These are phyloP conservation scores for Stellera chamaejasme DNA, from an alignment of 345 rosid genomes.

Conservation along the genomic window DNA sequence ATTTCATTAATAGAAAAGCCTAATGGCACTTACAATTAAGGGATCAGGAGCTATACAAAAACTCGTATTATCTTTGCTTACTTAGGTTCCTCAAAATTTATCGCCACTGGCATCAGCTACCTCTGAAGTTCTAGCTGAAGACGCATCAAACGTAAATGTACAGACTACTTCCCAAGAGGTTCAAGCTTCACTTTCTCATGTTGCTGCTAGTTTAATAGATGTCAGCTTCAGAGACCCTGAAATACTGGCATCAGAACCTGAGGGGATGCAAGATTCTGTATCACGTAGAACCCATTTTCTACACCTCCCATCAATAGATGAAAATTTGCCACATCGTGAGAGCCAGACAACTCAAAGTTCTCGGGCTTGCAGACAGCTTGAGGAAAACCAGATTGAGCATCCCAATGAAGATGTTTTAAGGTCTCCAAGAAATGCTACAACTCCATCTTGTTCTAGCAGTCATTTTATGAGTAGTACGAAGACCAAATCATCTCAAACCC, in stretches of 20 bases:
- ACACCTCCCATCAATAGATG: neutral
- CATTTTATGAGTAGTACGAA: slow-evolving; percentile 17
- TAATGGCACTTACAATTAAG: too few relatives aligned
- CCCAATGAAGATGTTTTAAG: neutral
- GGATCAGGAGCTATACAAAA: neutral
- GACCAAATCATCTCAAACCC: slow-evolving; percentile 14
- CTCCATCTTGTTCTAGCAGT: slow-evolving; percentile 14
- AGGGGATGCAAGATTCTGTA: too few relatives aligned
- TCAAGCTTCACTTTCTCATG: slow-evolving; percentile 12
- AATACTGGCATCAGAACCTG: too few relatives aligned
- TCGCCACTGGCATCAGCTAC: slow-evolving; percentile 19
- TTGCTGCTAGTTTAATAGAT: slow-evolving; percentile 3
- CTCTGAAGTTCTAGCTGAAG: slow-evolving; percentile 24
- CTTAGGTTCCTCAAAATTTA: slow-evolving; percentile 24
- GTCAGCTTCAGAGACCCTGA: slow-evolving; percentile 1
- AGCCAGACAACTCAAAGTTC: slow-evolving; percentile 4
- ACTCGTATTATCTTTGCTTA: slow-evolving; percentile 7
- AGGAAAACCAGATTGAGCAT: slow-evolving; percentile 2
- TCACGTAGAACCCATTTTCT: too few relatives aligned
- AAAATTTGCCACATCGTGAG: slow-evolving; percentile 14
- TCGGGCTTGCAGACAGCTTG: slow-evolving; percentile 10
- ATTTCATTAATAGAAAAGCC: too few relatives aligned
- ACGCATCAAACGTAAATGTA: slow-evolving; percentile 17
- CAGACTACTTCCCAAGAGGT: slow-evolving; percentile 16
- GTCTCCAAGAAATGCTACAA: slow-evolving; percentile 10